Percentiles rank a stretch among this genome's conserved stretches.
Evolutionary conservation across 2,329 filamentous ascomycete species (phyloP).

Genomic region (Cladosporium phlei): DNA sequence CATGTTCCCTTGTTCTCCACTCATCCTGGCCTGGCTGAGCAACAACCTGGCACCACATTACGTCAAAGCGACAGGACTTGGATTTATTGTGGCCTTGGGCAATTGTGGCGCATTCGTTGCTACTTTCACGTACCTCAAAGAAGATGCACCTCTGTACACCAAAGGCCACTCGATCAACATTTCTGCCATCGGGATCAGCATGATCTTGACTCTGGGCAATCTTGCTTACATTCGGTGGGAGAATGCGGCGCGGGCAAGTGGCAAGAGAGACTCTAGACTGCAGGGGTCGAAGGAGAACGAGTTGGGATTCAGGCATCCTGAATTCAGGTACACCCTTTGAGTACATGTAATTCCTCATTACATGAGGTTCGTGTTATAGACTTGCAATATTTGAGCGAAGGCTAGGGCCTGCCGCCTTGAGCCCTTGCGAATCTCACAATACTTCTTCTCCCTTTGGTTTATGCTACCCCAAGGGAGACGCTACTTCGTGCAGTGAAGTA

Average conservation of each 20-base stretch:
- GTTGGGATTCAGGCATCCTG: slow-evolving; percentile 40
- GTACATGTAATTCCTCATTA: too few relatives aligned
- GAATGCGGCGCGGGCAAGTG: slow-evolving; percentile 37
- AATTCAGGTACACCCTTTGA: slow-evolving; percentile 36
- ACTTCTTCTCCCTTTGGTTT: too few relatives aligned
- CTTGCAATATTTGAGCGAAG: too few relatives aligned
- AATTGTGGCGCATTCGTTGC: slow-evolving; percentile 44
- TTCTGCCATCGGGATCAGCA: slow-evolving; percentile 35
- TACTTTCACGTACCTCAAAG: slow-evolving; percentile 42
- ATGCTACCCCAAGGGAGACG: too few relatives aligned
- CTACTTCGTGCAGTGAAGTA: too few relatives aligned
- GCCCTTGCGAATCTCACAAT: too few relatives aligned
- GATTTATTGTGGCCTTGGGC: slow-evolving; percentile 39
- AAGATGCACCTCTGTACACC: slow-evolving; percentile 39
- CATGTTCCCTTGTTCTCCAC: slow-evolving; percentile 30
- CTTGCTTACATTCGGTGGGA: slow-evolving; percentile 41
- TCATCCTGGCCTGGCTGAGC: slow-evolving; percentile 36
- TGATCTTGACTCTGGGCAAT: slow-evolving; percentile 30
- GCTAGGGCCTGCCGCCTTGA: too few relatives aligned
- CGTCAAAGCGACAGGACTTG: slow-evolving; percentile 40
- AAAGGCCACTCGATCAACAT: slow-evolving; percentile 41
- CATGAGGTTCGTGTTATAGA: too few relatives aligned
- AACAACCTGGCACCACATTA: slow-evolving; percentile 45
- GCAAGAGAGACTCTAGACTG: slow-evolving; percentile 37
- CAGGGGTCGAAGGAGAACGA: slow-evolving; percentile 27